These are phyloP conservation scores for Jamesozyma hellenica DNA, from an alignment of 805 yeast species.

Conservation along the genomic window DNA sequence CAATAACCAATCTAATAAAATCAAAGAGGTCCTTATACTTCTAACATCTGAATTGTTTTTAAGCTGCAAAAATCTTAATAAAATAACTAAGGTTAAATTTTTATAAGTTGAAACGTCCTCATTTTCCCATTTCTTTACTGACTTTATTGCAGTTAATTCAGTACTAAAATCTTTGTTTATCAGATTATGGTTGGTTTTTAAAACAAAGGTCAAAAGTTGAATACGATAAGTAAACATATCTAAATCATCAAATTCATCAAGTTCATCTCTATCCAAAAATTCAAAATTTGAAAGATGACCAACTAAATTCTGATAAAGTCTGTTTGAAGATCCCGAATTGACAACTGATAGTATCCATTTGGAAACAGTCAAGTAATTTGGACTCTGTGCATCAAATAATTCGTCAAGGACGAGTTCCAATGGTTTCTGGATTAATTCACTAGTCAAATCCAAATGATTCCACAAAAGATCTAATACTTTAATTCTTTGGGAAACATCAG, in stretches of 20 bases:
- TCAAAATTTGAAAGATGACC: constrained; percentile 41
- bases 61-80: constrained; percentile 37
- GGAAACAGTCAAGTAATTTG: constrained; percentile 34
- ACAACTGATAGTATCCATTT: constrained; percentile 41
- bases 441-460: constrained; percentile 48
- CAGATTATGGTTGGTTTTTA: constrained; percentile 36
- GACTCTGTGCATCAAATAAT: constrained; percentile 35
- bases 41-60: constrained; percentile 28
- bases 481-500: constrained; percentile 34
- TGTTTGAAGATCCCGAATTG: constrained; percentile 45
- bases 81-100: constrained; percentile 38
- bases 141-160: constrained; percentile 49
- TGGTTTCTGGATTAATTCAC: constrained; percentile 43
- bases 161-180: constrained; percentile 42
- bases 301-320: constrained; percentile 50
- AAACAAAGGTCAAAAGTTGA: constrained; percentile 41
- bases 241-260: constrained; percentile 47
- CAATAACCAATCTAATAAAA: constrained; percentile 37
- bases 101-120: constrained; percentile 50
- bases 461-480: constrained; percentile 58
- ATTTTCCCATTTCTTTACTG: constrained; percentile 27
- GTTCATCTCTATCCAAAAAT: constrained; percentile 23
- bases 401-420: constrained; percentile 61
- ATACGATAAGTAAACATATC: constrained; percentile 54
- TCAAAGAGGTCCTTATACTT: constrained; percentile 36